Base-by-base conservation (phyloP, 257 asterid genomes). In the Rubia yunnanensis region DNA sequence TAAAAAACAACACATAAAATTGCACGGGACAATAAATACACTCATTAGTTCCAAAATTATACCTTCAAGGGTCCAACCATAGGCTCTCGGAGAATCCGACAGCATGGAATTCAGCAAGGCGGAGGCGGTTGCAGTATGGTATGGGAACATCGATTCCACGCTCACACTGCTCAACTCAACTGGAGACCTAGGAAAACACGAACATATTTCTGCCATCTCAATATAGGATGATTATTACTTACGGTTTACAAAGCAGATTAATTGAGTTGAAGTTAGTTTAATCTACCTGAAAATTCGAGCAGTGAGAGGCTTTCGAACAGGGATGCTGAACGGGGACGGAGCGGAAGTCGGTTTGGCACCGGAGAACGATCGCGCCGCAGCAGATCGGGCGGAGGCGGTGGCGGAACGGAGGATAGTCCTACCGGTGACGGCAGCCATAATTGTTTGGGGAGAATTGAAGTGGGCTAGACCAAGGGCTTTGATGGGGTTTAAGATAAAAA, bases 251-350 rank as follows among this genome's bases (percentile, higher is more conserved):
- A 30, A 9, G 10, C 7, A 30, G 1, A 4, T 15, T 31, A 60
- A 3, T 17, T 10, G 5, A 27, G 18, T 55, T 41, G 17, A 20
- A 0, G 10, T 28, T 10, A 46, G 44, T 28, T 57, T 6, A 22
- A 26, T 18, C 35, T 23, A 84, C 96, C 92, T 81, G 82, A 86
- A 86, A 75, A 84, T 67, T 77, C 95, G 88, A 76, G 82, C 82
- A 24, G 87, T 67, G 30, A 73, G 84, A 35, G 92, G 81, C 23
- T 71, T 82, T 34, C 79, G 89, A 60, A 89, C 63, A 32, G 92
- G 63, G 72, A 73, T 24, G 66, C 92, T 83, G 56, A 83, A 78
- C 10, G 88, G 80, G 26, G 92, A 86, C 23, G 81, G 61, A 34
- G 87, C 31, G n/a, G 80, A 46, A 67, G 52, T 65, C 7, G 84